Conservation (phyloP, 2,329 filamentous ascomycete species). For the Dactylellina haptotyla region DNA sequence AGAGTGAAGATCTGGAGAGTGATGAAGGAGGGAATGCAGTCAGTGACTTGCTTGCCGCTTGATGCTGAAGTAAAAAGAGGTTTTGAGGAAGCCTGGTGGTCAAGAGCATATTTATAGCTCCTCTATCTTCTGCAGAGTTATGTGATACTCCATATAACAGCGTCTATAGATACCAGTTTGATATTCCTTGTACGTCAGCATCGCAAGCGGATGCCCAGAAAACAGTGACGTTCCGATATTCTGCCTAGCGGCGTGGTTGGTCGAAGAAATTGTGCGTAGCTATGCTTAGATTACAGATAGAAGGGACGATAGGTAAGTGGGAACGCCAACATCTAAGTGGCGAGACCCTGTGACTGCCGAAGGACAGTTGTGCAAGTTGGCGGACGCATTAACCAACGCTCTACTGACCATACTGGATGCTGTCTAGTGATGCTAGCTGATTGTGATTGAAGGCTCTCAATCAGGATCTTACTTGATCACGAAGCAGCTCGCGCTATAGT, state of each 20-base stretch:
- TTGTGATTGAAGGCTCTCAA: too few species aligned
- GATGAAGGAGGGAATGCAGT: not conserved
- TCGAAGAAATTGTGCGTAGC: not conserved
- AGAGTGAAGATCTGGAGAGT: conserved; percentile 2
- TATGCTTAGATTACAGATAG: not conserved
- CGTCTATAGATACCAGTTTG: not conserved
- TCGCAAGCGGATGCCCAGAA: not conserved
- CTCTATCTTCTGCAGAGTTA: not conserved
- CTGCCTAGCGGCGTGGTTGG: not conserved
- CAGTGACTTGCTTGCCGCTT: not conserved
- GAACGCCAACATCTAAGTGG: too few species aligned
- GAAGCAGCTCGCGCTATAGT: not conserved
- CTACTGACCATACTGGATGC: too few species aligned
- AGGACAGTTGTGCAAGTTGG: too few species aligned
- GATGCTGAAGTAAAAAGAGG: not conserved
- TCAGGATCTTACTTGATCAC: too few species aligned
- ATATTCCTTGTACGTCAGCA: not conserved
- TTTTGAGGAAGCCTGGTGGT: not conserved
- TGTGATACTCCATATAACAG: not conserved
- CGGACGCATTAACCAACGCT: too few species aligned
- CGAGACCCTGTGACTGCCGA: too few species aligned
- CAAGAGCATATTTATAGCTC: not conserved
- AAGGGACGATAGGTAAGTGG: too few species aligned
- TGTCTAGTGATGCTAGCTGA: too few species aligned
- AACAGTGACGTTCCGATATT: not conserved